Percentiles rank a stretch among this genome's conserved stretches.
phyloP scores from a whole-genome alignment of 306 rosid genomes.

The Inga laurina region DNA sequence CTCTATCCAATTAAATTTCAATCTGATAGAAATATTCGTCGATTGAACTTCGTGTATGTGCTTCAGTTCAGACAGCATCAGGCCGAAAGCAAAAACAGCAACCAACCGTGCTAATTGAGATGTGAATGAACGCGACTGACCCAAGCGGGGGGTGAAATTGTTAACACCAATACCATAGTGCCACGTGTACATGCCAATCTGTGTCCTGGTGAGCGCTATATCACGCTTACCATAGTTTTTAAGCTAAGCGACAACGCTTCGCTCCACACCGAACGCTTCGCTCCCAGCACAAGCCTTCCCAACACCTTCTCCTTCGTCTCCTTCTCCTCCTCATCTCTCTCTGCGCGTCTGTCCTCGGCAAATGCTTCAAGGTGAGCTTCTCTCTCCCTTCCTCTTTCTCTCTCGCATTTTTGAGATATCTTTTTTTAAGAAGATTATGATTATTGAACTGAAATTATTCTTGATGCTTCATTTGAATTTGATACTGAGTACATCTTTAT shows the following conservation, averaged over 20 bases:
- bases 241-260: neutral
- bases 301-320: neutral
- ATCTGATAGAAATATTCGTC: too few relatives aligned
- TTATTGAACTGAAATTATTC: neutral
- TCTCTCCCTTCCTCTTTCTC: neutral
- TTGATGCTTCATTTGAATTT: neutral
- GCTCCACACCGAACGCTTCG: neutral
- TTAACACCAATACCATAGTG: neutral
- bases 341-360: constrained; percentile 1
- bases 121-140: neutral
- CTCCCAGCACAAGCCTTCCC: neutral
- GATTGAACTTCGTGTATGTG: too few relatives aligned
- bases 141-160: neutral
- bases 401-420: neutral
- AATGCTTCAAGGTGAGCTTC: constrained; percentile 15
- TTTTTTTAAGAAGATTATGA: neutral
- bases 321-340: neutral
- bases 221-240: neutral
- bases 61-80: too few relatives aligned
- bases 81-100: too few relatives aligned
- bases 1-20: too few relatives aligned
- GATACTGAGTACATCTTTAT: neutral
- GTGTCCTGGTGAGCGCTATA: neutral
- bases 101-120: neutral
- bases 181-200: neutral